Base-by-base conservation (phyloP, 2,329 filamentous ascomycete genomes). In the Botrytis aclada region DNA sequence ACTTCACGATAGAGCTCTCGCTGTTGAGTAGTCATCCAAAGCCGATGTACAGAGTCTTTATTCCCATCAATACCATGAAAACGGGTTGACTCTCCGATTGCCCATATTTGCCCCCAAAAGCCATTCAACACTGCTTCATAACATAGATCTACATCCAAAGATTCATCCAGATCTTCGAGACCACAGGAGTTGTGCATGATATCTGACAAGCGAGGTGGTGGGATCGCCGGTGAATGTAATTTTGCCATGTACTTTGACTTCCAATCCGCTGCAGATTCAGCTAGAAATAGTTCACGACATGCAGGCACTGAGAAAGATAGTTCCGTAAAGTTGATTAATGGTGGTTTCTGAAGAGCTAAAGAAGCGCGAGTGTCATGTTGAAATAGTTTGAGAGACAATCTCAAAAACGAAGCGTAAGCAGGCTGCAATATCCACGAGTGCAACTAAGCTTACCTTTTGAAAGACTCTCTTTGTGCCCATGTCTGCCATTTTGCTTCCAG, bases 401-500 rank as follows among this genome's bases (percentile, higher is more conserved):
- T 62, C 1, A 18, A 18, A 4, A n/a, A 41, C 41, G 37, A 41
- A 62, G 6, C 2, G 37, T 41, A 16, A 62, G 37, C 37, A n/a
- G 34, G 37, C 37, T 29, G 34, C 6, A n/a, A 20, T 62, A n/a
- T 41, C 5, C 37, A 62, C 18, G 22, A 41, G 0, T 41, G 34
- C 14, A 41, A 1, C 16, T 9, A 62, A 61, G 10, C 14, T 29
- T 62, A 41, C 58, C 37, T 45, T 60, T 43, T 62, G 20, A 70
- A 43, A 43, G 58, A 71, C 41, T 66, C 63, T 22, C 32, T 32
- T 51, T 66, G 63, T 14, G 32, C 41, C 63, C 63, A 66, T 25
- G n/a, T 66, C 34, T 51, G 18, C 63, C 63, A 66, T 66, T 66
- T 66, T 32, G 18, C 45, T 37, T 66, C 63, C 18, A 66, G 25